A percentile compares a stretch with the other conserved stretches of the same genome.
Evolutionary conservation across 495 filamentous ascomycete species (phyloP).

Genomic region (Poronia punctata): DNA sequence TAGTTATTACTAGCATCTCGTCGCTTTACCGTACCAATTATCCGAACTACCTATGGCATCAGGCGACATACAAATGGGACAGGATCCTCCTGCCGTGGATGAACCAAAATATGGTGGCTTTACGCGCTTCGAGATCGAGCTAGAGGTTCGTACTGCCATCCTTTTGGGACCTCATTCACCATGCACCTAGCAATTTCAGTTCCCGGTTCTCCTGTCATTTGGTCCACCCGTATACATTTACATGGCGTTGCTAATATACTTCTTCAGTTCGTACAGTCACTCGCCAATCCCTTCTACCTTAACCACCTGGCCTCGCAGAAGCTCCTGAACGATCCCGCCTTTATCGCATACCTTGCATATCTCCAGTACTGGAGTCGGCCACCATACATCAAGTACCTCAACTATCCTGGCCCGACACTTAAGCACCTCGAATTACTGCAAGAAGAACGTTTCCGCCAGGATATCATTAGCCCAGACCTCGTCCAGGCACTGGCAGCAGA

Average conservation of each 20-base stretch:
- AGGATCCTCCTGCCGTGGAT: conserved; percentile 18
- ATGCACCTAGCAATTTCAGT: no score
- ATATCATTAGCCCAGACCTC: conserved; percentile 70
- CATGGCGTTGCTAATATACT: not conserved
- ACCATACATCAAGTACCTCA: conserved; percentile 76
- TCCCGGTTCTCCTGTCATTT: not conserved
- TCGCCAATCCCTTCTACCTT: conserved; percentile 77
- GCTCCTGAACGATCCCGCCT: conserved; percentile 55
- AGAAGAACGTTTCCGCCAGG: conserved; percentile 72
- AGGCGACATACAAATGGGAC: conserved; percentile 19
- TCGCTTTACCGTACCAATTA: no score
- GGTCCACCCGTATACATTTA: not conserved
- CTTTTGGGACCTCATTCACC: no score
- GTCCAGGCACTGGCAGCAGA: conserved; percentile 55
- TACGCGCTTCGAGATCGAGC: conserved; percentile 66
- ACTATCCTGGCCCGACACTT: conserved; percentile 76
- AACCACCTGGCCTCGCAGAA: conserved; percentile 70
- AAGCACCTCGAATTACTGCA: conserved; percentile 76
- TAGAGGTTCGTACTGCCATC: conserved; percentile 56
- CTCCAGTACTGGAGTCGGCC: conserved; percentile 78
- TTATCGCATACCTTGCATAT: conserved; percentile 75
- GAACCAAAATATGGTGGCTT: conserved; percentile 55
- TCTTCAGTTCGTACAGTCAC: conserved; percentile 73
- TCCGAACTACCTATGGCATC: no score
- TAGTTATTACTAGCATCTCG: no score